Base-by-base conservation (phyloP, 2,329 filamentous ascomycete species). In the Colletotrichum sp. region DNA sequence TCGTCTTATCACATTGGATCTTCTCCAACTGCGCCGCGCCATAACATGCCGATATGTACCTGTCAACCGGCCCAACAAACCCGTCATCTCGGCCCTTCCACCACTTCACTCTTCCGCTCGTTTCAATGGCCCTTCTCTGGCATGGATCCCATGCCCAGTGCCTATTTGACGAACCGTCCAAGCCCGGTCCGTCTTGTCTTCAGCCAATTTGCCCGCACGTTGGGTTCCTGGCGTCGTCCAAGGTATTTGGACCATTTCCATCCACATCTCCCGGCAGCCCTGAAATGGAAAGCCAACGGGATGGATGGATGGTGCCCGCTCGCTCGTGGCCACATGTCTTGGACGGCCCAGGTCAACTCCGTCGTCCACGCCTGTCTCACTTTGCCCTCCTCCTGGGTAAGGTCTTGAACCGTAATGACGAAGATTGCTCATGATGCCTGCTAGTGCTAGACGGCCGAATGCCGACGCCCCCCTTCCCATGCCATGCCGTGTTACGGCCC, bases 31-130 rank as follows among this genome's bases (percentile, higher is more conserved):
- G 34, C 32, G 49, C 34, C 16, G 55, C 60, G 65, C 49, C 59
- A 28, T 21, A 52, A 52, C 44, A 21, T 76, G 36, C 65, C 71
- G 59, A 68, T 44, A n/a, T 49, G 64, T 72, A 68, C 44, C 69
- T 72, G 44, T 52, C 69, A 68, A 55, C 55, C 65, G 44, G 39
- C 49, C 70, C 59, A 74, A 28, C 59, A 34, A 65, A 64, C 59
- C 57, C 70, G 65, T 52, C 65, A 36, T 69, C 64, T 76, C 74
- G 74, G 71, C 74, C 74, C 71, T 76, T 73, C 49, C 49, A 52
- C n/a, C 70, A 39, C 26, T 34, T 65, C 59, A 65, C 36, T 64
- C 59, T 30, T 59, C 59, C 65, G 64, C 21, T 39, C 64, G 57
- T 49, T 65, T 67, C 57, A 36, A 62, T n/a, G 34, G 39, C 32